Evolutionary conservation across 768 basidiomycete genomes (phyloP), one percentile per base, ranked within the genome.

Genomic region (Tylopilus plumbeoviolaceoides): DNA sequence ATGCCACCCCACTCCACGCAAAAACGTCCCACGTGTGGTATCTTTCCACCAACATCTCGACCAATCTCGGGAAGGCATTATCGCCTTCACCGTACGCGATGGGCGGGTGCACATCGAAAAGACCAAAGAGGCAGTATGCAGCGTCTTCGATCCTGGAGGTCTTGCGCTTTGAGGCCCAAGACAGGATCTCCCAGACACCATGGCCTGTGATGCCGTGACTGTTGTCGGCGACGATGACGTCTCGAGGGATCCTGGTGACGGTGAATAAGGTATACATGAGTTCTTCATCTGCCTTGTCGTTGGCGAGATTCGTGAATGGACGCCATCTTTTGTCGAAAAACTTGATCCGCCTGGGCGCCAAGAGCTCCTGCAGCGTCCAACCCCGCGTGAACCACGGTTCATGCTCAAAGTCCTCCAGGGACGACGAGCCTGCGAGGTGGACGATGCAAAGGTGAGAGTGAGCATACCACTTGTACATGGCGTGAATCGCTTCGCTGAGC

Each of bases 391-490:
- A 67, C 68, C 70, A 70, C 25, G 50, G 48, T 7, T 69, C 67
- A 1, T 7, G 33, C 12, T 48, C 44, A 4, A 67, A 58, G n/a
- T 60, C 59, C 17, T 36, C 18, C 38, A 45, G 25, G 8, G 54
- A 56, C 4, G 36, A 55, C 11, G 63, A 61, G 21, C 48, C 50
- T 3, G 54, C 53, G 5, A 69, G 56, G 45, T 70, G 58, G 18
- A 58, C 54, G 43, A 70, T 57, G 47, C 70, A 71, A 17, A 70
- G n/a, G 18, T 68, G 54, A 5, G 64, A 54, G 27, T 70, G 38
- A 5, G 60, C 48, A 35, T 71, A 71, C 68, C 70, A 70, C 48
- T 51, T 59, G 59, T 59, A 71, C 64, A 71, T 71, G 23, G 69
- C 64, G 17, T 58, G 58, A 20, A 70, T 60, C 1, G 70, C 65